Base-by-base conservation (phyloP, 106 monocot genomes). In the Dendrobium nobile region DNA sequence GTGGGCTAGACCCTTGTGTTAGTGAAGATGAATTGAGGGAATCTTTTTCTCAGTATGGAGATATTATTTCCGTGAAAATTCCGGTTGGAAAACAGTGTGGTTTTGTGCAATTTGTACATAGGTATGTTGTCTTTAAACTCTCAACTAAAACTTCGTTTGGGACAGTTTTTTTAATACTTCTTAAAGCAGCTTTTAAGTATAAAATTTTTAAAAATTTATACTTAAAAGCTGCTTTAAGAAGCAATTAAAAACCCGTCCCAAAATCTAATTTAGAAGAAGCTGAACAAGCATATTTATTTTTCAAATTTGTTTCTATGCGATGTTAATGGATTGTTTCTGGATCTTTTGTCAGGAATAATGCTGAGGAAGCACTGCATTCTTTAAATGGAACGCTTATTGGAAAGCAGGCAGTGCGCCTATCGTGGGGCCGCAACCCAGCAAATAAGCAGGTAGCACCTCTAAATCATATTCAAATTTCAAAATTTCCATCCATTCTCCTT, bases 81-180 rank as follows among this genome's bases (percentile, higher is more conserved):
- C 95, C 92, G 55, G 54, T 86, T 75, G 95, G 92, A 33, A 95
- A 95, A 79, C 92, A 95, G 78, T 95, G 95, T 85, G 95, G 95
- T 28, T 95, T 95, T 85, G 95, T 95, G 72, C 95, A 92, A 83
- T 91, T 93, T 78, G 84, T 89, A 10, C 79, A 84, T 51, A 88
- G 93, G 93, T 90, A 84, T 27, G n/a, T 33, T 18, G 9, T 20
- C 54, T 16, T 54, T 44, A 18, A 58, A 65, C 6, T 65, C 8
- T 24, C 5, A 24, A 65, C 10, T 22, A 65, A 31, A 31, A 31
- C 1, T 31, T 31, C 31, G 1, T 31, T 28, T 31, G 31, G 31
- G 31, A 31, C 31, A 31, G 31, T 1, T 31, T 31, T 31, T 31
- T 31, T 31, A 31, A 31, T 31, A 31, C 31, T 31, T 31, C 31